Base-by-base conservation (phyloP, 345 rosid species). In the Salix udensis region DNA sequence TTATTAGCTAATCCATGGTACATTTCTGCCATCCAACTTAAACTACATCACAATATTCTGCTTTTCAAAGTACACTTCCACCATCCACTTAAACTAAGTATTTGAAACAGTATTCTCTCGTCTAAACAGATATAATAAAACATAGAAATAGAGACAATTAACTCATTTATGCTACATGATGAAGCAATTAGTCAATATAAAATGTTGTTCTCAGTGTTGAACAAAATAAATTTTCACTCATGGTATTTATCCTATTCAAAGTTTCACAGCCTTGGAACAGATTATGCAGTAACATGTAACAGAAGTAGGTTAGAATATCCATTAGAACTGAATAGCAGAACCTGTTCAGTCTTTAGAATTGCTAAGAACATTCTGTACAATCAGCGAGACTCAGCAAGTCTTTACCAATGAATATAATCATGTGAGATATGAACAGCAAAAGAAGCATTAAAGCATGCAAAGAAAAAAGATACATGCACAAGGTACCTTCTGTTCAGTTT, bases 401-500 rank as follows among this genome's bases (percentile, higher is more conserved):
- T 39, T 71, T 52, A 39, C 36, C 23, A 37, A 15, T 16, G 23
- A 24, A 46, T 11, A 23, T 37, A 37, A 31, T 24, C 8, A 15
- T 15, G 34, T 62, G 39, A 23, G 18, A 39, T 50, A 31, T 31
- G 30, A 48, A 74, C 15, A 15, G 70, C 1, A 65, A 30, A 74
- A 48, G 40, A 74, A 30, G 23, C 28, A 46, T 8, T 12, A 18
- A 48, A 31, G 65, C 65, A 24, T 61, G 65, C 7, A 55, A 36
- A 19, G 8, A 55, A 53, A n/a, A 30, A 2, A 24, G 4, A 14
- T 21, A 30, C 10, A 61, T 12, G 9, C 7, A 53, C 14, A 64
- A 78, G 68, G 76, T 74, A 93, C 99, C 97, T 92, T 93, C 79
- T 92, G 89, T 74, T 90, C 90, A 68, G 88, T 78, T 87, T 96